Evolutionary conservation across 305 asterid genomes (phyloP), one percentile per base, ranked within the genome.

Genomic region (Solanum hybrid): DNA sequence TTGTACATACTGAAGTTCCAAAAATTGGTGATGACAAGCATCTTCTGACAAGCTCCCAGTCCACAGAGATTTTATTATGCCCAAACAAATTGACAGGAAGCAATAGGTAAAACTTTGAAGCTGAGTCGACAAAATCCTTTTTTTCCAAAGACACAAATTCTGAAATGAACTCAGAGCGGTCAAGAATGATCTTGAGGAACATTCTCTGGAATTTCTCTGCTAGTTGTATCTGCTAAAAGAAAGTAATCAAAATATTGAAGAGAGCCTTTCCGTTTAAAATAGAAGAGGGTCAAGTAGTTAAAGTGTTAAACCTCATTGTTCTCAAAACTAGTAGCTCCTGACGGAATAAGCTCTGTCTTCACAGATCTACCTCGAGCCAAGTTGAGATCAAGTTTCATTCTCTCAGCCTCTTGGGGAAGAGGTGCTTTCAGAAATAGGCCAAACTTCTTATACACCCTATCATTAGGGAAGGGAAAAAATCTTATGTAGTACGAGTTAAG

Each of bases 281-380:
- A 51, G 82, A 84, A 91, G 79, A 90, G 82, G 7, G 82, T 68
- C 81, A 73, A 85, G 45, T 10, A 75, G 87, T 65, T 81, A 22
- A 79, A 79, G 84, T 34, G 51, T 79, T 20, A 80, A 88, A 98
- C 99, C 97, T 96, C 95, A 86, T 94, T 93, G 92, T 94, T 93
- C 93, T 89, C 92, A 91, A 98, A 95, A 65, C 14, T 89, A 81
- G 93, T 88, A 92, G 92, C 91, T 89, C 99, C 99, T 87, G 91
- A 92, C 79, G 98, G 97, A 91, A 94, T 90, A 91, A 98, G 93
- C 94, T 94, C 94, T 29, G 98, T 92, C 92, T 27, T 89, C 57
- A 98, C 98, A 93, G 92, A 94, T 94, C 99, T 96, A 93, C 99
- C 99, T 86, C 93, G 97, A 88, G 95, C 96, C 94, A 98, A 93